Evolutionary conservation across 2,329 filamentous ascomycete species (phyloP).

Genomic region (Trematosphaeria pertusa): DNA sequence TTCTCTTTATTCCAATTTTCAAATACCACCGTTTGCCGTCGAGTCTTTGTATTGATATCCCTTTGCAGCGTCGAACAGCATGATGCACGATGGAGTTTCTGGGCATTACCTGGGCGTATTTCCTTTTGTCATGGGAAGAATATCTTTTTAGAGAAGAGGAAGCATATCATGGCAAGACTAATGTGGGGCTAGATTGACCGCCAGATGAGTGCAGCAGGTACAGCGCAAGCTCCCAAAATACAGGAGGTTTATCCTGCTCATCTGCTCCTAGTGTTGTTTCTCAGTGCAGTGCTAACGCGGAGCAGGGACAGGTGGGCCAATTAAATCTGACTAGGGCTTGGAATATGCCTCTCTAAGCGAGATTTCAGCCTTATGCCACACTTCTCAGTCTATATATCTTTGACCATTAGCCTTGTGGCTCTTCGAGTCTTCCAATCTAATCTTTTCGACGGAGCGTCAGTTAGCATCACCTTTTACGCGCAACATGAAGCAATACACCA

Average conservation of each 20-base stretch:
- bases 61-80: not conserved
- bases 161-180: too few species aligned
- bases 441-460: not conserved
- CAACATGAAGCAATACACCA: not conserved
- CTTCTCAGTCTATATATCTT: too few species aligned
- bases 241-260: too few species aligned
- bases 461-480: not conserved
- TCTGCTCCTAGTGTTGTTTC: too few species aligned
- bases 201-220: too few species aligned
- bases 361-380: slow-evolving; percentile 1
- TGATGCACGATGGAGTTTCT: slow-evolving; percentile 7
- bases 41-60: slow-evolving; percentile 6
- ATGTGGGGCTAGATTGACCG: too few species aligned
- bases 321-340: not conserved
- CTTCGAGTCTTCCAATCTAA: not conserved
- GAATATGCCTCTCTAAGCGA: slow-evolving; percentile 5
- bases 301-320: not conserved
- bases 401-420: too few species aligned
- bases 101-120: not conserved
- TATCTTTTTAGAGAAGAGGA: too few species aligned
- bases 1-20: not conserved
- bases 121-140: not conserved
- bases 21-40: not conserved
- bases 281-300: too few species aligned
- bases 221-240: too few species aligned